phyloP scores from a whole-genome alignment of 768 basidiomycete genomes.

The Phylloporus sp. region DNA sequence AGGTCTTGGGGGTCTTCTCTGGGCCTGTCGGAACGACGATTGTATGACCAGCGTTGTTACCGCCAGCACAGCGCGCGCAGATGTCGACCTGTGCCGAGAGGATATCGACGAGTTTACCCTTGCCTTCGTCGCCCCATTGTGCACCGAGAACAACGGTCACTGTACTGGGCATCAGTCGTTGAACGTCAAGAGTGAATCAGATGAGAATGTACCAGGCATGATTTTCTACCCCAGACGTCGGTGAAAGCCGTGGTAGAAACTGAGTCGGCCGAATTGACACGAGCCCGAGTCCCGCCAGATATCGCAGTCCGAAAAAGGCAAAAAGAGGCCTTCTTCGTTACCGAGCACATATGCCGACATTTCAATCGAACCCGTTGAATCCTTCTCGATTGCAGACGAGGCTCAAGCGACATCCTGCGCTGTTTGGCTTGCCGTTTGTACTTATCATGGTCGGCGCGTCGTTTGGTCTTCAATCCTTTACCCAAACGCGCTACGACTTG shows the following conservation, averaged over 20 bases:
- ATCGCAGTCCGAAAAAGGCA: constrained; percentile 16
- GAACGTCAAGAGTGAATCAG: not conserved
- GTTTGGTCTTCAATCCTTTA: constrained; percentile 76
- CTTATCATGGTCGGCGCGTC: constrained; percentile 81
- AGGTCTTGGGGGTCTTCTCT: constrained; percentile 71
- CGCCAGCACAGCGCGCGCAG: constrained; percentile 95
- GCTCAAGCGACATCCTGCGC: constrained; percentile 55
- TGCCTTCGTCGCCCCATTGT: constrained; percentile 93
- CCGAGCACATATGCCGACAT: constrained; percentile 45
- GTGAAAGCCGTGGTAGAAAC: constrained; percentile 14
- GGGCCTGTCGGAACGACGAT: constrained; percentile 78
- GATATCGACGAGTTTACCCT: constrained; percentile 96
- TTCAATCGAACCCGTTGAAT: constrained; percentile 41
- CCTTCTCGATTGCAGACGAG: constrained; percentile 26
- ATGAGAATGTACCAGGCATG: constrained; percentile 22
- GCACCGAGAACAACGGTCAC: constrained; percentile 78
- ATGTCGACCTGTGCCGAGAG: constrained; percentile 84
- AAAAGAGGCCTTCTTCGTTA: not conserved
- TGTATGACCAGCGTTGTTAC: constrained; percentile 98
- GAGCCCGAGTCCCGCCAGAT: not conserved
- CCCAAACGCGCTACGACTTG: constrained; percentile 87
- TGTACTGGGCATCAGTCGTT: constrained; percentile 15
- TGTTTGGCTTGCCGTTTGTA: constrained; percentile 87
- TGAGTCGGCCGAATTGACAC: not conserved
- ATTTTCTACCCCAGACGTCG: not conserved